phyloP scores from a whole-genome alignment of 2,329 filamentous ascomycete species.

The Mycogone perniciosa region DNA sequence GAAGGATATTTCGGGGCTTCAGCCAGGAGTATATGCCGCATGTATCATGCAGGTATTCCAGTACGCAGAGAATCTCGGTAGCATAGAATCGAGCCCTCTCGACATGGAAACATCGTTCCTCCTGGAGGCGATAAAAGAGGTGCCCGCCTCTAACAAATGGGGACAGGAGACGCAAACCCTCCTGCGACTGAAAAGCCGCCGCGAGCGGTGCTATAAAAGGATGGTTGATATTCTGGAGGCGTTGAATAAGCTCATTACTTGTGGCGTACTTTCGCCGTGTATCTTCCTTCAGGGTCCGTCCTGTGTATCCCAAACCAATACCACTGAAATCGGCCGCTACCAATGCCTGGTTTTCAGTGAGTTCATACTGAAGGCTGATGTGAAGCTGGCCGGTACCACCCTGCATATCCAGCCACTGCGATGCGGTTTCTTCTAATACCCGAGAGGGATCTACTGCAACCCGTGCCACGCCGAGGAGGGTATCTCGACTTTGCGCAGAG shows the following conservation, averaged over 20 bases:
- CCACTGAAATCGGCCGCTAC: not conserved
- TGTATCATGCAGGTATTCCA: conserved; percentile 85
- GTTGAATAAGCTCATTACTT: not conserved
- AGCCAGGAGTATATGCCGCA: conserved; percentile 73
- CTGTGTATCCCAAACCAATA: not conserved
- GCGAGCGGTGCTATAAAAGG: conserved; percentile 84
- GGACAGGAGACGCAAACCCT: conserved; percentile 56
- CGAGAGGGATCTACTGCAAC: not conserved
- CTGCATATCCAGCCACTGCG: conserved; percentile 1
- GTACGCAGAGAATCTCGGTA: conserved; percentile 78
- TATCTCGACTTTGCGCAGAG: not conserved
- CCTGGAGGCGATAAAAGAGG: conserved; percentile 82
- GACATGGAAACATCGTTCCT: conserved; percentile 83
- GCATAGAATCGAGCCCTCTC: conserved; percentile 86
- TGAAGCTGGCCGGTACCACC: not conserved
- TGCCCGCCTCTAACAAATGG: conserved; percentile 85
- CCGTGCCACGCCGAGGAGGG: not conserved
- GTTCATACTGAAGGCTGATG: conserved; percentile 1
- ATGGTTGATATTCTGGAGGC: conserved; percentile 57
- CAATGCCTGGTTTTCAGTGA: not conserved
- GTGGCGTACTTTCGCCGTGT: not conserved
- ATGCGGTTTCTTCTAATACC: not conserved
- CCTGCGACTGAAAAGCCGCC: not conserved
- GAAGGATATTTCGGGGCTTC: conserved; percentile 72
- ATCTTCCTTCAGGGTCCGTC: not conserved